Evolutionary conservation across 23 red algal species (phyloP).

Genomic region (Agarophyton chilense): DNA sequence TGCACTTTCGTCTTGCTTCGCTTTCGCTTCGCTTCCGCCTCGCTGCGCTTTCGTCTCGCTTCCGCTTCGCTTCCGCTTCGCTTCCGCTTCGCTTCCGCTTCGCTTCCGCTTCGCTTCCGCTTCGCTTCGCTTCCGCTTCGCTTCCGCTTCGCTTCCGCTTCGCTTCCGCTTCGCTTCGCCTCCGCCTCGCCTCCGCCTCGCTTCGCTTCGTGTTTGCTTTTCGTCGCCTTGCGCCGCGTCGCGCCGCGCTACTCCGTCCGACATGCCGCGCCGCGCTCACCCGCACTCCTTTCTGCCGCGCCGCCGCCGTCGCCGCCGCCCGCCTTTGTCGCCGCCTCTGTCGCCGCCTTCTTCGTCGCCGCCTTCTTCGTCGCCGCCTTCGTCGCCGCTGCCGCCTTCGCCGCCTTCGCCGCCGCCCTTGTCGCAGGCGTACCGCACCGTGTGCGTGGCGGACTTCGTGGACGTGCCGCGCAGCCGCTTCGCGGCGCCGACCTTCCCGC

Average conservation of each 20-base stretch:
- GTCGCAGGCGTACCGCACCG: neutral
- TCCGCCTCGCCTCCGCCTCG: no score
- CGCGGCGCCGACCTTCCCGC: neutral
- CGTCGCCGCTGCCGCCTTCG: neutral
- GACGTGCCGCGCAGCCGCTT: neutral
- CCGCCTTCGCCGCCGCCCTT: neutral
- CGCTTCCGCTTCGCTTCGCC: no score
- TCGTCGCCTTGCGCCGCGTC: neutral
- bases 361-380: neutral
- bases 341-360: neutral
- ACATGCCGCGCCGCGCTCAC: neutral
- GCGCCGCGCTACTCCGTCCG: neutral
- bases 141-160: no score
- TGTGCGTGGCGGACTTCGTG: slow-evolving; percentile 39
- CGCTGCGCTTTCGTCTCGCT: no score
- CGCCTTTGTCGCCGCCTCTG: neutral
- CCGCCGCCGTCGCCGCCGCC: neutral
- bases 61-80: neutral
- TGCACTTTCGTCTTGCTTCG: no score
- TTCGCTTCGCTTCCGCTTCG: no score
- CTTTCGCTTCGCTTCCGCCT: no score
- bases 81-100: no score
- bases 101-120: no score
- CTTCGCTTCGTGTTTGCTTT: no score
- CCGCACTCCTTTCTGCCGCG: neutral